Base-by-base conservation (phyloP, 768 basidiomycete genomes). In the Xerocomus potaroensis region DNA sequence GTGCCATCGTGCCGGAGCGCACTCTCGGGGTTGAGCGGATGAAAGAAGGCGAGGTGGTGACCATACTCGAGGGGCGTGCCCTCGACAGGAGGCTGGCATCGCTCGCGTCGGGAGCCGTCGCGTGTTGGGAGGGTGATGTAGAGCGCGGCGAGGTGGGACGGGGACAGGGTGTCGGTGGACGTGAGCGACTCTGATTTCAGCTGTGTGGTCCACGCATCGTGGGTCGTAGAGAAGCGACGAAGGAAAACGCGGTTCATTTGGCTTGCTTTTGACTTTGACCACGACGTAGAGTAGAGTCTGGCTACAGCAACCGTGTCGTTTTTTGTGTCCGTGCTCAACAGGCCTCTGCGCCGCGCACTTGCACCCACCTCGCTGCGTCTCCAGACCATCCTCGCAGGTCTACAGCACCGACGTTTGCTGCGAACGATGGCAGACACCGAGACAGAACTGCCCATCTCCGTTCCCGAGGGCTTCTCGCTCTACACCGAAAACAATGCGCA, bases 401-500 rank as follows among this genome's bases (percentile, higher is more conserved):
- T n/a, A n/a, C n/a, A n/a, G n/a, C n/a, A n/a, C 15, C 43, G 37
- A 42, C 51, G 43, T 40, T 21, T 16, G 24, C 46, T 54, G 46
- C 34, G 18, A 5, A 33, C 47, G 23, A 51, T 33, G 31, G 47
- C 45, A 7, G 33, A 34, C 29, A 21, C 37, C 4, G 31, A 33
- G 14, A 51, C 37, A 16, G 46, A 41, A 9, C 47, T 30, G 7
- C 40, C 67, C 23, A 59, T 72, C 53, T 55, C 62, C 29, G 68
- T 90, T 31, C 90, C 90, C 2, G 80, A 83, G 48, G 90, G 87
- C 18, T 87, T 81, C 66, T 79, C 76, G 10, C 71, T 92, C 49
- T 85, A 91, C 68, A 83, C 81, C 8, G 89, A 92, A 69, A 91
- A 89, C 64, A 82, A 78, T 3, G 79, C 88, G 0, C 81, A 79